phyloP scores from a whole-genome alignment of 768 basidiomycete genomes.

The Mycena polygramma region DNA sequence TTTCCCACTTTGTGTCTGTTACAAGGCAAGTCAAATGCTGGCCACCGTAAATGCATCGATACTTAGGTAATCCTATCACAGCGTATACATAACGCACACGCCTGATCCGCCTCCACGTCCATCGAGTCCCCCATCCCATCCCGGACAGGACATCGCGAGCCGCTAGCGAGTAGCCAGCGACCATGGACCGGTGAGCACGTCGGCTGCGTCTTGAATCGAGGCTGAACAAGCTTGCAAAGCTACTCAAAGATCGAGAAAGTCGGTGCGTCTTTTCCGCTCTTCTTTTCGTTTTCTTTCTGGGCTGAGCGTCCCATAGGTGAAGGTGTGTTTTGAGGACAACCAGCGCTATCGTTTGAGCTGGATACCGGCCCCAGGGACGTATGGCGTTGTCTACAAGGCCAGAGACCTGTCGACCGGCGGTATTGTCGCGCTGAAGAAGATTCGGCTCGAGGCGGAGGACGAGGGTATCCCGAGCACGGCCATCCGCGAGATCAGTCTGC shows the following conservation, averaged over 20 bases:
- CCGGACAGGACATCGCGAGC: background rate
- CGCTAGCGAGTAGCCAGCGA: background rate
- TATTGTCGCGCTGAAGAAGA: constrained; percentile 98
- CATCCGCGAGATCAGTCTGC: constrained; percentile 95
- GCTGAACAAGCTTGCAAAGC: constrained; percentile 54
- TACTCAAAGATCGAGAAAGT: constrained; percentile 99
- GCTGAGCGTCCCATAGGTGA: constrained; percentile 51
- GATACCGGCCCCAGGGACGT: constrained; percentile 76
- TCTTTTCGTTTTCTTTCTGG: constrained; percentile 32
- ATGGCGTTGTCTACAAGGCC: constrained; percentile 99
- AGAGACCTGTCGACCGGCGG: constrained; percentile 80
- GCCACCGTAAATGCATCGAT: constrained; percentile 28
- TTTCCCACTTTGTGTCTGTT: background rate
- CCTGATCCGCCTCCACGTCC: constrained; percentile 31
- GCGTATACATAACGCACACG: constrained; percentile 28
- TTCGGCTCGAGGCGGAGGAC: constrained; percentile 97
- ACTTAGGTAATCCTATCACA: constrained; percentile 33
- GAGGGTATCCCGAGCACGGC: constrained; percentile 99
- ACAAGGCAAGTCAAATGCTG: background rate
- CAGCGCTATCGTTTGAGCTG: background rate
- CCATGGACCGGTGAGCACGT: constrained; percentile 30
- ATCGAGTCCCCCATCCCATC: constrained; percentile 4
- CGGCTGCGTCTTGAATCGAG: background rate
- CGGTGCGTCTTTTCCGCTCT: constrained; percentile 70
- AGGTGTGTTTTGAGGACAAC: constrained; percentile 43